phyloP scores from a whole-genome alignment of 495 filamentous ascomycete species.

The Entonaema liquescens region DNA sequence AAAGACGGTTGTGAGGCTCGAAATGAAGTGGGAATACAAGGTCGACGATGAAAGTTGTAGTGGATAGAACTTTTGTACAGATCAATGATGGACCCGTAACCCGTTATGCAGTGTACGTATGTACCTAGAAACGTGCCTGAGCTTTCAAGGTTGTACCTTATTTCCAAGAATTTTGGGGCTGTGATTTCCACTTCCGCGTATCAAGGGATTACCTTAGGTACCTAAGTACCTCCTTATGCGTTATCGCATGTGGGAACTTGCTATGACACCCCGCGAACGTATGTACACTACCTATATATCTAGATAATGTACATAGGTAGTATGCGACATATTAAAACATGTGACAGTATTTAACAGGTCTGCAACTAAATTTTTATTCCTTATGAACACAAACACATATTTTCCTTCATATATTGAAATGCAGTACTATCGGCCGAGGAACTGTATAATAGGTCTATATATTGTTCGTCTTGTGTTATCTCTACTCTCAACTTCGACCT shows the following conservation, averaged over 20 bases:
- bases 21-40: slow-evolving; percentile 4
- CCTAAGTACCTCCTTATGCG: not conserved
- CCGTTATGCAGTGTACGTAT: not conserved
- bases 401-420: not conserved
- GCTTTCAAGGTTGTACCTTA: slow-evolving; percentile 2
- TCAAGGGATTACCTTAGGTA: slow-evolving; percentile 17
- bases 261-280: slow-evolving; percentile 15
- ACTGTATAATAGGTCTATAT: too few species aligned
- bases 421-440: not conserved
- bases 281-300: too few species aligned
- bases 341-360: not conserved
- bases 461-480: too few species aligned
- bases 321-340: not conserved
- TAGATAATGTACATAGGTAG: not conserved
- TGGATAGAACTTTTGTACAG: not conserved
- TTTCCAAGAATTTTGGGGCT: not conserved
- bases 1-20: not conserved
- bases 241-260: slow-evolving; percentile 10
- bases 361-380: not conserved
- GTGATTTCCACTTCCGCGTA: slow-evolving; percentile 15
- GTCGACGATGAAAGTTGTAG: slow-evolving; percentile 6
- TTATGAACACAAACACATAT: not conserved
- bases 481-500: too few species aligned
- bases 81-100: not conserved
- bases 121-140: not conserved